A percentile compares a stretch with the other conserved stretches of the same genome.
Evolutionary conservation across 805 yeast species (phyloP).

Genomic region (Zygoascus flipseniorum): DNA sequence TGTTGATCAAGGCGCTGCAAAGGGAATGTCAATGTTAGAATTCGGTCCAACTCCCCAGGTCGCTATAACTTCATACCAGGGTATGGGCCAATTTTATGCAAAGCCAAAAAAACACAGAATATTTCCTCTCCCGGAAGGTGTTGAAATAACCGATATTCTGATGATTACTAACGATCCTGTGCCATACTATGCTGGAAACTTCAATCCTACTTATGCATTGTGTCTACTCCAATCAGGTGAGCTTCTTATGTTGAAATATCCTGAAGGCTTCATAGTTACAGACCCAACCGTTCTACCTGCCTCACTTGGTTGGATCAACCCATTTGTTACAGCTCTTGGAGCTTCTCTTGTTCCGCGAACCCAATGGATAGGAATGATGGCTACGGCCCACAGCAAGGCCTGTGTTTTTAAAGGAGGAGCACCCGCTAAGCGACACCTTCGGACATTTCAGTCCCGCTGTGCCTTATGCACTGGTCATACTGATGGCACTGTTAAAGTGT

Average conservation of each 20-base stretch:
- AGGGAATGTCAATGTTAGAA: slow-evolving; percentile 49
- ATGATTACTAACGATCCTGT: slow-evolving; percentile 47
- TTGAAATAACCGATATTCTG: slow-evolving; percentile 38
- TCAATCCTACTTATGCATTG: slow-evolving; percentile 61
- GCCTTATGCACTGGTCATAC: slow-evolving; percentile 74
- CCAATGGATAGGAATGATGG: slow-evolving; percentile 75
- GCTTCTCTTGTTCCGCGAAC: slow-evolving; percentile 52
- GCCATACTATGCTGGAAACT: slow-evolving; percentile 76
- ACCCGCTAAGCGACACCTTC: slow-evolving; percentile 44
- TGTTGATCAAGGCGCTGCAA: slow-evolving; percentile 33
- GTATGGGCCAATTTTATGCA: slow-evolving; percentile 71
- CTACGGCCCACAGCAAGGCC: slow-evolving; percentile 32
- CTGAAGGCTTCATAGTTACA: slow-evolving; percentile 44
- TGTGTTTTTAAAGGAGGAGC: slow-evolving; percentile 72
- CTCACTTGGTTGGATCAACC: slow-evolving; percentile 67
- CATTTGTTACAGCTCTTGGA: slow-evolving; percentile 50
- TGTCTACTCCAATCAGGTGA: slow-evolving; percentile 57
- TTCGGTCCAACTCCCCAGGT: slow-evolving; percentile 72
- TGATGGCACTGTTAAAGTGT: slow-evolving; percentile 69
- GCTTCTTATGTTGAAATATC: slow-evolving; percentile 50
- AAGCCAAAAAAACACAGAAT: slow-evolving; percentile 47
- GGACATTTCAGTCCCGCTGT: slow-evolving; percentile 44
- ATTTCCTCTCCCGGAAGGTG: slow-evolving; percentile 43
- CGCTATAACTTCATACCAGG: slow-evolving; percentile 71
- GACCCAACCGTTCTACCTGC: slow-evolving; percentile 68